Evolutionary conservation across 345 rosid genomes (phyloP).

Genomic region (Rhodamnia argentea): DNA sequence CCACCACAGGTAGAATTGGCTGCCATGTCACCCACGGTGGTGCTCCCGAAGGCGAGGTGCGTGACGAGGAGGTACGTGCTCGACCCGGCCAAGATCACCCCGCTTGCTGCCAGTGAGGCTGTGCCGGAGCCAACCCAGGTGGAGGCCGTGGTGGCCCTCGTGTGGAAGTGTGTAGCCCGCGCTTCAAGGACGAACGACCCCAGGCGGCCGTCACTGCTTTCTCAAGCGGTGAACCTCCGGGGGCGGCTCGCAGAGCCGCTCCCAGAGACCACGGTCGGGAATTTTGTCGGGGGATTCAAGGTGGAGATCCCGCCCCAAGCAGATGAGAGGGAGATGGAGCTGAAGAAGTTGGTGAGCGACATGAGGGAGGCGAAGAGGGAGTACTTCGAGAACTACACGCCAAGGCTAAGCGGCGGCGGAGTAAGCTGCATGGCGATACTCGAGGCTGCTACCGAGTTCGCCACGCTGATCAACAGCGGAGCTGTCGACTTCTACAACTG

Average conservation of each 20-base stretch:
- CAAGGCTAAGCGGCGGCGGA: neutral
- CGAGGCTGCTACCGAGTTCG: neutral
- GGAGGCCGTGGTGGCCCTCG: neutral
- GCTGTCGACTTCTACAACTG: conserved; percentile 4
- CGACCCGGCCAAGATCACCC: neutral
- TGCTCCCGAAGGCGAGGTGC: neutral
- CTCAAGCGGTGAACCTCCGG: conserved; percentile 27
- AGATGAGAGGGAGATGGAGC: neutral
- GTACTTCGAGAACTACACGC: neutral
- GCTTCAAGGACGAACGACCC: neutral
- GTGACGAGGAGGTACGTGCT: neutral
- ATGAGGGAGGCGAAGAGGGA: conserved; percentile 11
- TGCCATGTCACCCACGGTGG: neutral
- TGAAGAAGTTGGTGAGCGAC: conserved; percentile 2
- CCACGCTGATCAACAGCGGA: neutral
- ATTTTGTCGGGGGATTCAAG: neutral
- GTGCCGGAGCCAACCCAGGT: neutral
- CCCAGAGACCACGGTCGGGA: conserved; percentile 9
- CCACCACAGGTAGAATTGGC: conserved; percentile 1
- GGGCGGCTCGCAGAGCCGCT: conserved; percentile 5
- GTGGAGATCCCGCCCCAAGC: neutral
- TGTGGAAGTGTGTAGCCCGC: neutral
- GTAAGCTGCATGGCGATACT: neutral
- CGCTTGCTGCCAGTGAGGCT: neutral
- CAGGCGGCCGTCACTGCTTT: neutral